phyloP scores from a whole-genome alignment of 2,329 filamentous ascomycete species.

The Ampelomyces quisqualis region DNA sequence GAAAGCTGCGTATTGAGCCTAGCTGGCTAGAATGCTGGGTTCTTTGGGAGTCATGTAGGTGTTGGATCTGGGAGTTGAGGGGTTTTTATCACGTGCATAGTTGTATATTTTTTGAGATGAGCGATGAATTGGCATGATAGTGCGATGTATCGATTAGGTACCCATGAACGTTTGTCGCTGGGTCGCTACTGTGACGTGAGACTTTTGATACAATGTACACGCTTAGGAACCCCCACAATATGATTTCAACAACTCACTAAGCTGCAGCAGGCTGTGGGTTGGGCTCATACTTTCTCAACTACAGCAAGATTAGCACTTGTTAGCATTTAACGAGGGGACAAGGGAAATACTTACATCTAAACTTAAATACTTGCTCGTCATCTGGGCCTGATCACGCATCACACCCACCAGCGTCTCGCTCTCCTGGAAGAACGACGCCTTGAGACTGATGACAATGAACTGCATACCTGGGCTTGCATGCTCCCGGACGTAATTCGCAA shows the following conservation, averaged over 20 bases:
- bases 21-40: too few species aligned
- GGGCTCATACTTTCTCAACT: constrained; percentile 34
- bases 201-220: not conserved
- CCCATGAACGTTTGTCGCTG: too few species aligned
- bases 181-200: too few species aligned
- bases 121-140: too few species aligned
- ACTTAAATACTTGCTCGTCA: constrained; percentile 87
- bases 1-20: constrained; percentile 52
- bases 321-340: not conserved
- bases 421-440: constrained; percentile 93
- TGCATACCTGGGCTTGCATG: constrained; percentile 97
- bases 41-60: not conserved
- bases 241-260: too few species aligned
- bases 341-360: constrained; percentile 74
- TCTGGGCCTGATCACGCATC: constrained; percentile 90
- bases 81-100: too few species aligned
- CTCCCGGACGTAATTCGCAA: constrained; percentile 93
- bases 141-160: too few species aligned
- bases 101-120: too few species aligned
- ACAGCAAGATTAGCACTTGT: constrained; percentile 10
- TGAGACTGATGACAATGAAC: constrained; percentile 96
- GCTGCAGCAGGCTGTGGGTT: not conserved
- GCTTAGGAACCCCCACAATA: not conserved
- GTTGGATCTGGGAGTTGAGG: not conserved
- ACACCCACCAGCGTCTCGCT: constrained; percentile 95